Evolutionary conservation across 2,329 filamentous ascomycete genomes (phyloP), one percentile per base, ranked within the genome.

Genomic region (Cordyceps tenuipes): DNA sequence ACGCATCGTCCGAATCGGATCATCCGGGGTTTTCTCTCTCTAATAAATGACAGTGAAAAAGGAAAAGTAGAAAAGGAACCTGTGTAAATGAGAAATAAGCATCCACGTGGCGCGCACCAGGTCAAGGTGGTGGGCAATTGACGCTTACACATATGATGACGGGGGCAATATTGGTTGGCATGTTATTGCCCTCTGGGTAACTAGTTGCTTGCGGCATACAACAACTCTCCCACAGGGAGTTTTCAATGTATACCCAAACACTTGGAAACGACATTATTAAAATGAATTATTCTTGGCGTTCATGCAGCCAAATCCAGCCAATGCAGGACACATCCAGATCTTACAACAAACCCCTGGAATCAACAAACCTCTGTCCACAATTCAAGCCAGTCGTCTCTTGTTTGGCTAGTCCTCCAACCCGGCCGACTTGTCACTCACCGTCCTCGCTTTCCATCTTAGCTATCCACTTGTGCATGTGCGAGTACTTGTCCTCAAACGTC

Each of bases 381-480:
- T 43, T n/a, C 15, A n/a, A 43, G 15, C 7, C 43, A 19, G 2
- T n/a, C 39, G 2, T 15, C 12, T n/a, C 12, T n/a, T 4, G n/a
- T 44, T 2, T 10, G 19, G 8, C 44, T 23, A 26, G 19, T 19
- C 10, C 19, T 9, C 13, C 6, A 13, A 5, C 29, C 21, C 39
- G 23, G 7, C 29, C 29, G 29, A 29, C 29, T 7, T 8, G 2
- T 26, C 52, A 47, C 17, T 61, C 70, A 31, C 70, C 70, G 9
- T 60, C 57, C 1, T 75, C 73, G 21, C 71, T 72, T 7, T 72
- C 72, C 73, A 80, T 77, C 70, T 84, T 84, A 10, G 76, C 66
- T 44, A 85, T 77, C 81, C 82, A 85, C 67, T 84, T 84, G 64
- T 78, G 75, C 79, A 86, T 84, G 61, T 79, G 75, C 0, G 72